Percentiles rank a stretch among this genome's conserved stretches.
Conservation (phyloP, 305 asterid species). For the Withania somnifera region DNA sequence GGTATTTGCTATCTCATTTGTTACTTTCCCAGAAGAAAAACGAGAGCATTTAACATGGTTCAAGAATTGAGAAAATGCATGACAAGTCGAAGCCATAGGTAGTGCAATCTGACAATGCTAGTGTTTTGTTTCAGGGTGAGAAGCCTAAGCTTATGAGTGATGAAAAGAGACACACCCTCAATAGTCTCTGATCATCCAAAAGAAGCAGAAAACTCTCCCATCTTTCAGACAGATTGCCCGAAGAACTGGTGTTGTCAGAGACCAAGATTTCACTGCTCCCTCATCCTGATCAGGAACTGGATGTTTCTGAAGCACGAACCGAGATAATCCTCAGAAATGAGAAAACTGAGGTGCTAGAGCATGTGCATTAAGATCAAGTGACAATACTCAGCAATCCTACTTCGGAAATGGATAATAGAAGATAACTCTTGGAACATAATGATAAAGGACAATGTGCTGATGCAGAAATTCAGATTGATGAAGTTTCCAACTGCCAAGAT, state of each 20-base stretch:
- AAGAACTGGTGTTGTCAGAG: neutral
- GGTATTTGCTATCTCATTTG: constrained; percentile 21
- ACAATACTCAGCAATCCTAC: neutral
- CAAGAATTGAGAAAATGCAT: neutral
- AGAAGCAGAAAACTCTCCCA: neutral
- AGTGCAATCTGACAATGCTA: neutral
- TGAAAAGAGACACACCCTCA: neutral
- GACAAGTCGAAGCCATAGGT: neutral
- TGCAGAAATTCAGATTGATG: no score
- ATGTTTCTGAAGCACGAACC: neutral
- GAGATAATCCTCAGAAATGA: constrained; percentile 3
- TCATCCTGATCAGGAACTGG: neutral
- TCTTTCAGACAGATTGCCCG: constrained; percentile 1
- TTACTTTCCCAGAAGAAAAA: neutral
- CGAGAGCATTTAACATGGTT: neutral
- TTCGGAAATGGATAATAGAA: constrained; percentile 3
- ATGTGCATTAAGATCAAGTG: neutral
- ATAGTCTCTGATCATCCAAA: neutral
- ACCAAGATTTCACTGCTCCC: constrained; percentile 5
- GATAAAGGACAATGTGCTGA: constrained; percentile 10
- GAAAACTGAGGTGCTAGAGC: neutral
- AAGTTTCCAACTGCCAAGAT: no score
- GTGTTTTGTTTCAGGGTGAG: constrained; percentile 29
- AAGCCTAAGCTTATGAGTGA: constrained; percentile 10
- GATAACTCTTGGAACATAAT: neutral